Base-by-base conservation (phyloP, 2,329 filamentous ascomycete species). In the Aurifilum marmelostoma region DNA sequence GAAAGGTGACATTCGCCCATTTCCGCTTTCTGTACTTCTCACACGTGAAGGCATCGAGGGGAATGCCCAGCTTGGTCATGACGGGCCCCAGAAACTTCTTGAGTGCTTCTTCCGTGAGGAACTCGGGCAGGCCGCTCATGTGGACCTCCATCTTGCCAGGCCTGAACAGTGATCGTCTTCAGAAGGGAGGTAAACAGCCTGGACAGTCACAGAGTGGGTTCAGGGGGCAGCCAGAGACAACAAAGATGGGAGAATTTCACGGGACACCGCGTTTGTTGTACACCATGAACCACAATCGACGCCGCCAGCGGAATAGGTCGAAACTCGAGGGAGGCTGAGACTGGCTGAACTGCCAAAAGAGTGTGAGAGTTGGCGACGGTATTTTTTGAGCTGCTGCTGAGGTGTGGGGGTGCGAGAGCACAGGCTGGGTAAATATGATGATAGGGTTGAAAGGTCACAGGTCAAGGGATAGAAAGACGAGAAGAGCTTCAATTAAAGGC, bases 131-230 rank as follows among this genome's bases (percentile, higher is more conserved):
- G 14, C 81, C 80, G 18, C 66, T 71, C 41, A 87, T 73, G 47
- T 81, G 81, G 14, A 84, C 79, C 70, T 87, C 84, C 81, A 87
- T 86, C 8, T 41, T 58, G 60, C 12, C 24, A 34, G 37, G 18
- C 3, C 24, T 21, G 21, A 18, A 14, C 21, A 63, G 27, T 9
- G 21, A 59, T n/a, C 9, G 56, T 29, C 29, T 34, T 59, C 29
- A 27, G 27, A 6, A 54, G 50, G 12, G 24, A 4, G 8, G 4
- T 54, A 24, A 12, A 54, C 9, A 27, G 50, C 7, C 4, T 14
- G 24, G 6, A 5, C 9, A 24, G 24, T 4, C n/a, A 14, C 24
- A 27, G 50, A 14, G 50, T 12, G 50, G 27, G 9, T 9, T 11
- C n/a, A 16, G n/a, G n/a, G n/a, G 50, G 9, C 5, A 24, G n/a